Evolutionary conservation across 169 alveolate species (phyloP).

Genomic region (Plasmodium relictum): DNA sequence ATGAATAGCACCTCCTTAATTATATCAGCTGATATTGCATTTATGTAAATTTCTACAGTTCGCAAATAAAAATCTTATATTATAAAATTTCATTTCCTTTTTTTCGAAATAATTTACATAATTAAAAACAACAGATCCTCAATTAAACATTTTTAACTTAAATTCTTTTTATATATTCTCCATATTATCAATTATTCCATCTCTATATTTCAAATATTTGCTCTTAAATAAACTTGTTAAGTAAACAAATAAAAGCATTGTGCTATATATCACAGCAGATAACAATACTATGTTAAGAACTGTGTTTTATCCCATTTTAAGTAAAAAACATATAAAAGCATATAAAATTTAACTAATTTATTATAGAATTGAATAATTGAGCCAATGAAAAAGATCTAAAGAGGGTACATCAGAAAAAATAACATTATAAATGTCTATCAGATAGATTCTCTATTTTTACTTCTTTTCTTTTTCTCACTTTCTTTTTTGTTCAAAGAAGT

Average conservation of each 20-base stretch:
- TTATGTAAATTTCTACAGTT: constrained; percentile 37
- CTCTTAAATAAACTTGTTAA: constrained; percentile 34
- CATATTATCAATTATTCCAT: constrained; percentile 42
- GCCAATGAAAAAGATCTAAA: constrained; percentile 36
- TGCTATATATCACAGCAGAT: constrained; percentile 33
- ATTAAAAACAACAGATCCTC: constrained; percentile 69
- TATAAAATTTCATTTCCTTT: constrained; percentile 61
- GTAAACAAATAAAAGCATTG: constrained; percentile 37
- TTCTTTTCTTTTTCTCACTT: neutral
- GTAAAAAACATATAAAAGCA: constrained; percentile 50
- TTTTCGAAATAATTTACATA: constrained; percentile 41
- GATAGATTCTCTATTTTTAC: constrained; percentile 24
- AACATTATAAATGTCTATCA: constrained; percentile 54
- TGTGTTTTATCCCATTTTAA: constrained; percentile 43
- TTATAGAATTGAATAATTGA: constrained; percentile 42
- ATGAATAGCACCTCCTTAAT: constrained; percentile 53
- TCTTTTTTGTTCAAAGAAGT: constrained; percentile 29
- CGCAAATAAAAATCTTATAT: constrained; percentile 58
- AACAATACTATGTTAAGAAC: constrained; percentile 7
- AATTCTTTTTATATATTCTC: constrained; percentile 63
- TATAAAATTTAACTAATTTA: constrained; percentile 30
- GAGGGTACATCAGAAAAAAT: constrained; percentile 68
- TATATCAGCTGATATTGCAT: constrained; percentile 54
- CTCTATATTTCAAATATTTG: constrained; percentile 61
- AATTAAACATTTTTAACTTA: constrained; percentile 68